Base-by-base conservation (phyloP, 371 early-diverging fungal species). In the Mucor sp. region DNA sequence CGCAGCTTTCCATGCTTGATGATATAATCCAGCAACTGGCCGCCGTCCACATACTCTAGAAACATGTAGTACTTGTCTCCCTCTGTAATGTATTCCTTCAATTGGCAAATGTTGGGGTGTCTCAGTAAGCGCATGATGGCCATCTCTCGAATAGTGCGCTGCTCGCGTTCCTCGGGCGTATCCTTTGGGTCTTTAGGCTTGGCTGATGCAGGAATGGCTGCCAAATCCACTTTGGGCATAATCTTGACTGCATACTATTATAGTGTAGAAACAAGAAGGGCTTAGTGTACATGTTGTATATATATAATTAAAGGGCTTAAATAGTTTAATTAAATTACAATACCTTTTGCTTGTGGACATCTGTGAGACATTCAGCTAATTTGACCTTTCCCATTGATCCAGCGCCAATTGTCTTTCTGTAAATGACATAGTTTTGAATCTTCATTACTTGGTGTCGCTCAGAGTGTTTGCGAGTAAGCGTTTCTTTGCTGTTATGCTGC, bases 311-410 rank as follows among this genome's bases (percentile, higher is more conserved):
- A n/a, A n/a, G 47, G 47, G 23, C 23, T 11, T 15, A 55, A 53
- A 48, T 33, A 4, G 0, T 33, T 9, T 37, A 21, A 41, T 4
- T 39, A 6, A 33, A 12, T 67, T 74, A n/a, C n/a, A n/a, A n/a
- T 30, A 79, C 79, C 65, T 82, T 77, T 67, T 79, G 72, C 55
- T 75, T 75, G 47, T 73, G 64, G 9, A 30, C 62, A 59, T 82
- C 82, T 4, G 77, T 77, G 47, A 79, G 28, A 60, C 82, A 82
- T 63, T 82, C 87, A 15, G 94, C 99, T 27, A 98, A 81, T 72
- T 99, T 97, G 53, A 99, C 99, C 78, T 96, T 96, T 64, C 98
- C 97, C 93, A 97, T 98, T 58, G 95, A 95, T 15, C 99, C 99
- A 39, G 94, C 94, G 19, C 99, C 99, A 58, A 99, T 86, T 5